phyloP scores from a whole-genome alignment of 805 yeast genomes.

The Allodekkera sacchari region DNA sequence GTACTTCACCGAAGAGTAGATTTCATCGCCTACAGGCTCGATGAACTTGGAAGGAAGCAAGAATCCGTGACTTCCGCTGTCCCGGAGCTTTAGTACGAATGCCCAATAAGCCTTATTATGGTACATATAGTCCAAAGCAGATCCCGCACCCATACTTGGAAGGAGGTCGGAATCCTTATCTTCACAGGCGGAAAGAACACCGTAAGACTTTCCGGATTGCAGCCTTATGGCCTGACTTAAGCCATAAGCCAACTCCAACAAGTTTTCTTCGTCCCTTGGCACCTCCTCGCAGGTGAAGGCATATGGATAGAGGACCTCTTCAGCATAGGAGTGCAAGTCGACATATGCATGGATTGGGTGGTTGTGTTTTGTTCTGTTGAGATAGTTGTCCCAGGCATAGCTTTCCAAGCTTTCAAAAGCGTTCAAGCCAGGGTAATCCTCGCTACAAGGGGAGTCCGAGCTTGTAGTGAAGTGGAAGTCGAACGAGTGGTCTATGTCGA shows the following conservation, averaged over 20 bases:
- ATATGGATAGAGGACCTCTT: constrained; percentile 75
- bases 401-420: constrained; percentile 65
- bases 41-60: constrained; percentile 64
- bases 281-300: constrained; percentile 66
- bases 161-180: constrained; percentile 67
- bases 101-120: constrained; percentile 80
- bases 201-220: constrained; percentile 54
- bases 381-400: constrained; percentile 36
- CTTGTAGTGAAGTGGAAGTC: constrained; percentile 63
- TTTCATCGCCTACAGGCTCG: constrained; percentile 69
- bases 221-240: constrained; percentile 64
- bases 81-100: constrained; percentile 72
- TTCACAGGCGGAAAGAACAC: constrained; percentile 69
- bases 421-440: constrained; percentile 69
- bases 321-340: constrained; percentile 81
- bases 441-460: constrained; percentile 67
- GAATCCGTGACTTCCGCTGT: constrained; percentile 77
- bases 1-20: constrained; percentile 55
- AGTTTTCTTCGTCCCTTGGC: constrained; percentile 76
- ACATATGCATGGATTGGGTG: constrained; percentile 67
- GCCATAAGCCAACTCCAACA: constrained; percentile 76
- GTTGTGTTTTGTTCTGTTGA: constrained; percentile 39
- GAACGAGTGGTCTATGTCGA: constrained; percentile 82
- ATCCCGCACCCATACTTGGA: constrained; percentile 73
- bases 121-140: constrained; percentile 77